phyloP scores from a whole-genome alignment of 331 rosid species.

The Rhamnella rubrinervis region DNA sequence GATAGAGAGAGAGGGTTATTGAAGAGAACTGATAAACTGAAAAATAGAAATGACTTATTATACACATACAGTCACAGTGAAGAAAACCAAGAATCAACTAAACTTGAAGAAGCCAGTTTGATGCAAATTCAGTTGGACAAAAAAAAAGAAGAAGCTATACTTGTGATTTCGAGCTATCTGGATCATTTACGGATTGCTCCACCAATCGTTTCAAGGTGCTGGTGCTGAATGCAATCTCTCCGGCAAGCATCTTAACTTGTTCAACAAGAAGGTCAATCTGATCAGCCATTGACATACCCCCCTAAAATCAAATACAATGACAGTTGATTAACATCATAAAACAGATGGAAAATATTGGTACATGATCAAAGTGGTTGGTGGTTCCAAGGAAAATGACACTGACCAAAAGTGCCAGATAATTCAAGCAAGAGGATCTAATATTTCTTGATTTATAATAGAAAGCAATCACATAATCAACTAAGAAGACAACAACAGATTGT shows the following conservation, averaged over 20 bases:
- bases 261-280: slow-evolving; percentile 95
- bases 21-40: not conserved
- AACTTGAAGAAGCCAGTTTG: too few species aligned
- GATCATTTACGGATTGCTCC: slow-evolving; percentile 83
- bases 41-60: not conserved
- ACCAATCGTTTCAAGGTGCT: slow-evolving; percentile 94
- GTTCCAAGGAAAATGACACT: not conserved
- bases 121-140: slow-evolving; percentile 4
- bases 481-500: not conserved
- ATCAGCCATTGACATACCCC: slow-evolving; percentile 85
- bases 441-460: not conserved
- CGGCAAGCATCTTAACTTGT: slow-evolving; percentile 99
- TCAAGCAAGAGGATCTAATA: not conserved
- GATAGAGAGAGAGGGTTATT: not conserved
- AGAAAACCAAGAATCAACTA: too few species aligned
- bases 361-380: not conserved
- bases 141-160: slow-evolving; percentile 43
- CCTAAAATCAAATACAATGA: slow-evolving; percentile 46
- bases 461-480: not conserved
- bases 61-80: not conserved
- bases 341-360: not conserved
- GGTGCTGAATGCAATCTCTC: slow-evolving; percentile 92
- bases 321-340: slow-evolving; percentile 4
- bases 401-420: not conserved
- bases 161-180: slow-evolving; percentile 77